Percentiles rank a stretch among this genome's conserved stretches.
Evolutionary conservation across 2,329 filamentous ascomycete genomes (phyloP).

Genomic region (Emmonsiellopsis sp.): DNA sequence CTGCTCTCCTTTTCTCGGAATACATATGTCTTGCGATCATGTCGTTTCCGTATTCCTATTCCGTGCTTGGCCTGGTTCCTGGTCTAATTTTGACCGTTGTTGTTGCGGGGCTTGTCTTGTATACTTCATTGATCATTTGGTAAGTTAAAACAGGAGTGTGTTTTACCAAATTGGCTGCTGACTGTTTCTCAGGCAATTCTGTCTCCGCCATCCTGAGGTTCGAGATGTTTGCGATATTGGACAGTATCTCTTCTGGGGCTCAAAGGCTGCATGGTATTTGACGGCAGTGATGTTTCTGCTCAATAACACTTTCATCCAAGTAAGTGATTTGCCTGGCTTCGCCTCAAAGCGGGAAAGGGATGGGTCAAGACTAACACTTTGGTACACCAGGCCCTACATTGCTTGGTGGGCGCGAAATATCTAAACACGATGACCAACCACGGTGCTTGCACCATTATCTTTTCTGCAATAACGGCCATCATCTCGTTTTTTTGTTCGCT

Average conservation of each 20-base stretch:
- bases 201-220: constrained; percentile 79
- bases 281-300: constrained; percentile 81
- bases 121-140: constrained; percentile 65
- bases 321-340: constrained; percentile 17
- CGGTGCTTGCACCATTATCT: constrained; percentile 68
- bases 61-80: constrained; percentile 75
- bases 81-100: constrained; percentile 75
- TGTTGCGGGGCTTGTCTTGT: constrained; percentile 69
- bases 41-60: constrained; percentile 93
- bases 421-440: constrained; percentile 77
- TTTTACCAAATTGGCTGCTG: no score
- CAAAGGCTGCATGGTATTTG: constrained; percentile 59
- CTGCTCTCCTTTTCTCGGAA: constrained; percentile 82
- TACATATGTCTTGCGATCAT: constrained; percentile 92
- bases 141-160: constrained; percentile 24
- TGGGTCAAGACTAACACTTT: background rate
- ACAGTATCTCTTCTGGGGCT: constrained; percentile 87
- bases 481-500: constrained; percentile 73
- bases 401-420: constrained; percentile 76
- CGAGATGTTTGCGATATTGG: constrained; percentile 91
- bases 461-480: constrained; percentile 63
- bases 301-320: constrained; percentile 89
- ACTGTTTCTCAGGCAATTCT: constrained; percentile 62
- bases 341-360: background rate
- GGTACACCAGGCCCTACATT: constrained; percentile 47